Evolutionary conservation across 163 green algal genomes (phyloP), one percentile per base, ranked within the genome.

Genomic region (Scenedesmus sp.): DNA sequence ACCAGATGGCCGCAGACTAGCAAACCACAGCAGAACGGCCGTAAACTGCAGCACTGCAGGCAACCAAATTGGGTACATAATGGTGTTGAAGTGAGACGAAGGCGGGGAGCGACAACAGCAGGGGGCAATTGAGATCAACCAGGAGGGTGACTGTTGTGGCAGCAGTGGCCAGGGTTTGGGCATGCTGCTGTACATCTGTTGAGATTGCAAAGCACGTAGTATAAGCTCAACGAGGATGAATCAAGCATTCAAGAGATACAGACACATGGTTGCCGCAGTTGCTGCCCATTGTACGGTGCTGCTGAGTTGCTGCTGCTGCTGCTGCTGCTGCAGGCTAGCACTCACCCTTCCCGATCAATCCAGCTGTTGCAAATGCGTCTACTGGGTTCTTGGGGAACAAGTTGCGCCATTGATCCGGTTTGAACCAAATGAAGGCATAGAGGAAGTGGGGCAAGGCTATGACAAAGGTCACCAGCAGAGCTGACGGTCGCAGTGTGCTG

Each of bases 361-460:
- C 95, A 6, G 88, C 59, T 18, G 87, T 68, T 0, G 94, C 91
- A 87, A 96, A 96, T 15, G 86, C 73, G 12, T 95, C 89, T 33
- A 96, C 88, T 9, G 94, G 83, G 3, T 89, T 86, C 56, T 95
- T 95, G 10, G 90, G 87, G 73, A 97, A 98, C 9, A 87, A 3
- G 1, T 53, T 73, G 49, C 79, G 85, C 96, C 96, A 98, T 5
- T 65, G 35, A 0, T 87, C 26, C 2, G 95, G 93, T 10, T 91
- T 86, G 37, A 96, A 95, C 96, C 96, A 98, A 33, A 98, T 95
- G 83, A 94, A 95, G 9, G 94, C 95, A 73, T 98, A 98, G 1
- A 98, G 88, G 1, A 97, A 84, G 70, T 98, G 96, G 0, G 96
- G 96, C 18, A 93, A 37, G 0, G 95, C 93, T 15, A 98, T 44